Percentiles rank a stretch among this genome's conserved stretches.
Evolutionary conservation across 176 grass and related monocot genomes (phyloP).

Genomic region (Themeda triandra): DNA sequence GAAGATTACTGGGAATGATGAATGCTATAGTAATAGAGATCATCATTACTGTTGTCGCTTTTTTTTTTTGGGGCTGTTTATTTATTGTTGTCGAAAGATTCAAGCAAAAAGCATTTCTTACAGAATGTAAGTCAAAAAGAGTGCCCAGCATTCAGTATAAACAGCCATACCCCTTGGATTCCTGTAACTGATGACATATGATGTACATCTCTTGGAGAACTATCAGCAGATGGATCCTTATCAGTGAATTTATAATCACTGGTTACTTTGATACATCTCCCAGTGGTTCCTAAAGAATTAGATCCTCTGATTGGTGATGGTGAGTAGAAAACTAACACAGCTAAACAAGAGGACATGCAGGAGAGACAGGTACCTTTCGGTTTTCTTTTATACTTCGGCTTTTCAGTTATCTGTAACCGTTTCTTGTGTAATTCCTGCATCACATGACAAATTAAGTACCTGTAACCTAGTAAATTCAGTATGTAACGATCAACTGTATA

Average conservation of each 20-base stretch:
- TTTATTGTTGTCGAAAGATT: neutral
- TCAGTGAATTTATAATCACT: conserved; percentile 8
- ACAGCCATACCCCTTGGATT: conserved; percentile 29
- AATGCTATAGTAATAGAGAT: neutral
- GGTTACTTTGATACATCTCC: conserved; percentile 15
- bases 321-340: neutral
- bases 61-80: neutral
- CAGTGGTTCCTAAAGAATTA: conserved; percentile 34
- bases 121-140: conserved; percentile 23
- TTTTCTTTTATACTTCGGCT: conserved; percentile 36
- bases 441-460: conserved; percentile 13
- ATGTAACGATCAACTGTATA: conserved; percentile 5
- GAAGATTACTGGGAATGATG: neutral
- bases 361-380: conserved; percentile 35
- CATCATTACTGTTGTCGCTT: neutral
- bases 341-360: neutral
- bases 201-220: conserved; percentile 10
- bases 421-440: conserved; percentile 71
- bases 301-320: neutral
- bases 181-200: conserved; percentile 24
- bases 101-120: conserved; percentile 4
- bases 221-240: conserved; percentile 26
- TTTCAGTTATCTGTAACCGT: conserved; percentile 55
- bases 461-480: conserved; percentile 12
- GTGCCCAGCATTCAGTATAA: neutral